Percentiles rank a stretch among this genome's conserved stretches.
phyloP scores from a whole-genome alignment of 73 alveolate species.

The Stentor roeselii region DNA sequence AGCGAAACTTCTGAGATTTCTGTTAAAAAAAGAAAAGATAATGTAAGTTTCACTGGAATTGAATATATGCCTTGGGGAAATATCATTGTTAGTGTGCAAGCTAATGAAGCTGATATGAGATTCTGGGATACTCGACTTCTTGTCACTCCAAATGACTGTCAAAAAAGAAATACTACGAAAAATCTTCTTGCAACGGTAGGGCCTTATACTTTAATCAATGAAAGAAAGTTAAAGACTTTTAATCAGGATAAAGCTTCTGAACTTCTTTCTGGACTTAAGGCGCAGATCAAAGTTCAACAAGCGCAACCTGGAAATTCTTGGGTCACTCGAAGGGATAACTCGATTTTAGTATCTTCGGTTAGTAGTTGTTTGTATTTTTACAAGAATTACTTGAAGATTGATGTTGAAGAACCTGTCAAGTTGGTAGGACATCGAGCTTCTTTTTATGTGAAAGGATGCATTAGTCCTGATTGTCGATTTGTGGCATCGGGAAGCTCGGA shows the following conservation, averaged over 20 bases:
- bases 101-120: not conserved
- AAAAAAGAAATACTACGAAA: not conserved
- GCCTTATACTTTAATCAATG: not conserved
- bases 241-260: not conserved
- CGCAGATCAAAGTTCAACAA: not conserved
- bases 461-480: not conserved
- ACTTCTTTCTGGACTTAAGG: not conserved
- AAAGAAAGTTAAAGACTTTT: no score
- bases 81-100: not conserved
- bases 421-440: not conserved
- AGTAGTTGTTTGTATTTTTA: not conserved
- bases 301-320: constrained; percentile 4
- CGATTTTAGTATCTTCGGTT: not conserved
- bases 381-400: not conserved
- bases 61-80: not conserved
- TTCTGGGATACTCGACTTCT: not conserved
- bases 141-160: not conserved
- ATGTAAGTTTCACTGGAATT: constrained; percentile 7
- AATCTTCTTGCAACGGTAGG: not conserved
- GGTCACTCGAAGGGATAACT: not conserved
- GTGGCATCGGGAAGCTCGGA: constrained; percentile 1
- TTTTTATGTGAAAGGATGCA: not conserved
- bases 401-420: not conserved
- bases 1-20: not conserved
- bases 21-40: not conserved